phyloP scores from a whole-genome alignment of 148 eudicot genomes.

The Fagopyrum esculentum region DNA sequence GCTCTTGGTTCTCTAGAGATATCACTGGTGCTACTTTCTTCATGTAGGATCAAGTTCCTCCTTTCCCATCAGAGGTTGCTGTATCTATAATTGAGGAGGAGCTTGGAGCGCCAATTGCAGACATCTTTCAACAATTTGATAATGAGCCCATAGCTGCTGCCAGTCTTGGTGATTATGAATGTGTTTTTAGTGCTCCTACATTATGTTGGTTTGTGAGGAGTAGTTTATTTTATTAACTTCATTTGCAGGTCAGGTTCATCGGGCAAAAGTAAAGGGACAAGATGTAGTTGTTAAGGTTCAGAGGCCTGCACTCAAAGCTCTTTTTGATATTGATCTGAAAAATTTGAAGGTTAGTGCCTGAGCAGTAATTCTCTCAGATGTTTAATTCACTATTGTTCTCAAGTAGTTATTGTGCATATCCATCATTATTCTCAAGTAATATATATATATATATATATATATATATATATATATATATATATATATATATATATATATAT shows the following conservation, averaged over 20 bases:
- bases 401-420: not conserved
- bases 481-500: not conserved
- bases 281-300: conserved; percentile 94
- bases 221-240: conserved; percentile 5
- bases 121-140: conserved; percentile 77
- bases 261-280: conserved; percentile 80
- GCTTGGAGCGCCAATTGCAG: conserved; percentile 60
- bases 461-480: not conserved
- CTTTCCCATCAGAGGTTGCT: conserved; percentile 89
- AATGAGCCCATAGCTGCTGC: conserved; percentile 94
- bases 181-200: not conserved
- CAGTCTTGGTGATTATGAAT: conserved; percentile 66
- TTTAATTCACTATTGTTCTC: too few relatives aligned
- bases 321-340: conserved; percentile 94
- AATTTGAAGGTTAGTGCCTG: conserved; percentile 75
- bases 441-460: not conserved
- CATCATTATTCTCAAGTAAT: not conserved
- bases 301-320: conserved; percentile 93
- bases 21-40: not conserved
- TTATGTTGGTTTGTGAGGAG: not conserved
- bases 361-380: not conserved
- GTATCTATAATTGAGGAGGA: conserved; percentile 82
- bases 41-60: conserved; percentile 96
- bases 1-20: not conserved
- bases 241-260: conserved; percentile 92